Base-by-base conservation (phyloP, 148 eudicot species). In the Rhododendron mucronatum region DNA sequence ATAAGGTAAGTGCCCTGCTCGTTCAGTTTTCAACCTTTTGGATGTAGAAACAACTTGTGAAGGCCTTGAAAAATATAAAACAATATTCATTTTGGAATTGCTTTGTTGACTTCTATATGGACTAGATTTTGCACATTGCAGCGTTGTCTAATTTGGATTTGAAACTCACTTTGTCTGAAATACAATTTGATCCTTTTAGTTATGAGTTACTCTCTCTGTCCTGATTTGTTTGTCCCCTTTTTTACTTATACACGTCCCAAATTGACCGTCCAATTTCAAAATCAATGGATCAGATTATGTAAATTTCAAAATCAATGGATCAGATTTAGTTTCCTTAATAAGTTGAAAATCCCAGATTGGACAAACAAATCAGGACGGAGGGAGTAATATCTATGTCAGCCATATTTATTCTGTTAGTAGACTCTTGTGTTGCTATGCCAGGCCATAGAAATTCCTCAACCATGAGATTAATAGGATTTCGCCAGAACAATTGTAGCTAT, bases 1-100 rank as follows among this genome's bases (percentile, higher is more conserved):
- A 87, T 15, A 89, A 93, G 92, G 96, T 92, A 87, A 45, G 74
- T 11, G 35, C 45, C 23, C 14, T 51, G n/a, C 28, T 67, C 11
- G 59, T 51, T 84, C 77, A 84, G 53, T 84, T 83, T 50, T 80
- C 13, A 30, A 10, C 41, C 51, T 33, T 57, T 83, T 67, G 13
- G 28, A 18, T 48, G 61, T 3, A 50, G 39, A 67, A 39, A 30
- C 61, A 83, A 44, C 30, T 48, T 30, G 13, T 83, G 78, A n/a
- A n/a, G 57, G 45, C 51, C 45, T 11, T 61, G 35, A 61, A 30
- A n/a, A 59, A 21, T 55, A 44, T n/a, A 63, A 45, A 57, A 35
- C 82, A 80, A 26, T 30, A 47, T 33, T 13, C 15, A 50, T 80
- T 80, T 80, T 51, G 57, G 48, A 47, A 18, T 45, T 26, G 28